phyloP scores from a whole-genome alignment of 441 rosid species.

The Erodium moschatum region DNA sequence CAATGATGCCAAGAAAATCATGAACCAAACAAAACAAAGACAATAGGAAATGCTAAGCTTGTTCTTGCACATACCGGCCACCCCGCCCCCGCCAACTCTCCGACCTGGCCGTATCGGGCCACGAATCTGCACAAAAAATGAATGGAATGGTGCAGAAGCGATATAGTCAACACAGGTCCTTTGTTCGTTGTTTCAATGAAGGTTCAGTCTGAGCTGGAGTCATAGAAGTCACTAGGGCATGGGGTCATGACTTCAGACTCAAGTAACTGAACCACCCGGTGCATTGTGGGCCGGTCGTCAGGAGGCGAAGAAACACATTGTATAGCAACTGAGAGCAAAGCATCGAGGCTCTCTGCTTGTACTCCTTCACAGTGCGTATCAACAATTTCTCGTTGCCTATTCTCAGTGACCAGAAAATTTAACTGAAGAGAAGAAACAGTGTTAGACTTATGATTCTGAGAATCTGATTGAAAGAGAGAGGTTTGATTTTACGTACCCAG shows the following conservation, averaged over 20 bases:
- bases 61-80: not conserved
- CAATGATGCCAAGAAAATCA: not conserved
- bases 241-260: slow-evolving; percentile 99
- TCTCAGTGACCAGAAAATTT: slow-evolving; percentile 59
- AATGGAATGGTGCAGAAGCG: not conserved
- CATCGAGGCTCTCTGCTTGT: slow-evolving; percentile 67
- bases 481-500: slow-evolving; percentile 47
- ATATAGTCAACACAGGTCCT: no score
- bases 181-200: no score
- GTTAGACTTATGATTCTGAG: no score
- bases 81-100: not conserved
- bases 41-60: no score
- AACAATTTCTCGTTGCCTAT: slow-evolving; percentile 59
- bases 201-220: slow-evolving; percentile 60
- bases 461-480: not conserved
- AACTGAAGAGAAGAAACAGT: slow-evolving; percentile 42
- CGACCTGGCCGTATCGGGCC: not conserved
- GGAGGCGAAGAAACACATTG: slow-evolving; percentile 72
- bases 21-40: not conserved
- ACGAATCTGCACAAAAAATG: slow-evolving; percentile 7
- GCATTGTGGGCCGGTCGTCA: slow-evolving; percentile 94
- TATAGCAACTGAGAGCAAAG: slow-evolving; percentile 69
- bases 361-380: slow-evolving; percentile 76
- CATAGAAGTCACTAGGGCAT: slow-evolving; percentile 89
- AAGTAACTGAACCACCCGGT: slow-evolving; percentile 81